Evolutionary conservation across 768 basidiomycete genomes (phyloP), one percentile per base, ranked within the genome.

Genomic region (Pholiota conissans): DNA sequence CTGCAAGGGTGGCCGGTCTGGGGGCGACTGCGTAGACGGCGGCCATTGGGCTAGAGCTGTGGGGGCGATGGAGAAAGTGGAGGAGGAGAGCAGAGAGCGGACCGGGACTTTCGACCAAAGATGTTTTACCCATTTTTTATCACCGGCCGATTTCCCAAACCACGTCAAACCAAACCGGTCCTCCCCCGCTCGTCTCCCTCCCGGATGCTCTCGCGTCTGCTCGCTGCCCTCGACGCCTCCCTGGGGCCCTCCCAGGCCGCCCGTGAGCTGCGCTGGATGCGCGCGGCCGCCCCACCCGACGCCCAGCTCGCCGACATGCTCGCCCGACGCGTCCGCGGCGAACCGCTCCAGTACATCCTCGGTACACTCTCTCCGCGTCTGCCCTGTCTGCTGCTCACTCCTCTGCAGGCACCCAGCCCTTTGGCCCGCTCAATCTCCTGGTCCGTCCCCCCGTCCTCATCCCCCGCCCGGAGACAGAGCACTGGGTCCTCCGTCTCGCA

Each of bases 401-500:
- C 40, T 58, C 59, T 32, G 48, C 63, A 83, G 93, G 90, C n/a
- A 86, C 84, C 28, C 89, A 91, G 66, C 92, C 93, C 0, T 97
- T 98, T 72, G 93, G 94, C 8, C 84, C 89, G 4, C 83, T 98
- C 47, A 78, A 83, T 64, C 80, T 98, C 65, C 75, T 85, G 58
- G 77, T 80, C 9, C 83, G 91, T 16, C 77, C 89, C 2, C 96
- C 96, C 1, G 86, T 88, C 16, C 85, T 98, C 61, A 98, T 98
- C 40, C 96, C 96, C 11, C 89, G 96, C 13, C 91, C 95, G 42
- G 96, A 99, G 72, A 99, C 96, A 0, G 93, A 97, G 67, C 73
- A 93, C 61, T 92, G 90, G 90, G 77, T 87, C 6, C 69, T 84
- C 8, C 79, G 78, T 50, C 81, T 94, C 55, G 79, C 86, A 26